Conservation (phyloP, 345 rosid genomes). For the Citrus inodora region DNA sequence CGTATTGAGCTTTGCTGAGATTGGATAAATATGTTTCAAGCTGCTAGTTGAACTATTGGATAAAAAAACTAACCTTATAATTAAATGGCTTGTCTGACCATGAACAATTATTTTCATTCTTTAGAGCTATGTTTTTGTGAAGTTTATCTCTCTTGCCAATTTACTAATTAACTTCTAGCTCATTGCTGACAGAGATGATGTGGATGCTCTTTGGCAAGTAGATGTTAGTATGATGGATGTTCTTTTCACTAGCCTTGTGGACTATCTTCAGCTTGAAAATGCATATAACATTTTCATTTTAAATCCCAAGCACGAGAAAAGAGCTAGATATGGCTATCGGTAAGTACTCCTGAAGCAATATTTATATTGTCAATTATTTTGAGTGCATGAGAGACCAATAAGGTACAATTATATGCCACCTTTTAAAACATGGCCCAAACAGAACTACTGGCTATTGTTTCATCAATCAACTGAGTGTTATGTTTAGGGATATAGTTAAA, state of each 20-base stretch:
- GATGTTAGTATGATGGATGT: slow-evolving; percentile 80
- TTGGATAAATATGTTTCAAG: background rate
- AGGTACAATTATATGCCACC: background rate
- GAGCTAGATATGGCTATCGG: slow-evolving; percentile 88
- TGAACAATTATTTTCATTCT: background rate
- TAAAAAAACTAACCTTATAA: background rate
- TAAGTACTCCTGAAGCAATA: slow-evolving; percentile 24
- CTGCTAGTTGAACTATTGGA: background rate
- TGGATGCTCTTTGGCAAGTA: slow-evolving; percentile 75
- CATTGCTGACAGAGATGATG: slow-evolving; percentile 53
- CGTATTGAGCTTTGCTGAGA: background rate
- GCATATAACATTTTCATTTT: slow-evolving; percentile 84
- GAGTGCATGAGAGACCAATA: background rate
- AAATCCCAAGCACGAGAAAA: slow-evolving; percentile 65
- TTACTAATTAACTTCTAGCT: slow-evolving; percentile 14
- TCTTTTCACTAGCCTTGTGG: slow-evolving; percentile 82
- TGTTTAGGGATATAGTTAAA: background rate
- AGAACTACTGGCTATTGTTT: background rate
- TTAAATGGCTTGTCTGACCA: background rate
- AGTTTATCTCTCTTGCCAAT: slow-evolving; percentile 15
- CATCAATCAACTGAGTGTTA: background rate
- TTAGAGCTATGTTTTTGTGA: background rate
- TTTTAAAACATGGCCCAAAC: background rate
- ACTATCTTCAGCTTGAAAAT: slow-evolving; percentile 82
- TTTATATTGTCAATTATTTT: slow-evolving; percentile 6